Evolutionary conservation across 2,329 filamentous ascomycete genomes (phyloP).

Genomic region (Penicillium sp.): DNA sequence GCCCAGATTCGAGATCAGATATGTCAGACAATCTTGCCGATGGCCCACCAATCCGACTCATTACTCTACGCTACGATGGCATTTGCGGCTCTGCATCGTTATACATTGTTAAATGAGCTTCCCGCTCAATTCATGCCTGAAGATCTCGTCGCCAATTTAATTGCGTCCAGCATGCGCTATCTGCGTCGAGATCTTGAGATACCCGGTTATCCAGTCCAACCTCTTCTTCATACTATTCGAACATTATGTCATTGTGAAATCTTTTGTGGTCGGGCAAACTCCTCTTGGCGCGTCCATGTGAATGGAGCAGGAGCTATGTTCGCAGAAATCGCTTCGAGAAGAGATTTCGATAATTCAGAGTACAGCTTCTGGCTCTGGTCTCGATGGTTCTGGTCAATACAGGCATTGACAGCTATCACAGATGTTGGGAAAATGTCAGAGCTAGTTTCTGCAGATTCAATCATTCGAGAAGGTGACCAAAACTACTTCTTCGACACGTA

Average conservation of each 20-base stretch:
- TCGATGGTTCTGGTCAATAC: slow-evolving; percentile 29
- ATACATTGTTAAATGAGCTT: slow-evolving; percentile 7
- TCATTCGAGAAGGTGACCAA: not conserved
- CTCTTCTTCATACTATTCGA: slow-evolving; percentile 28
- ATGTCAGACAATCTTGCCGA: slow-evolving; percentile 25
- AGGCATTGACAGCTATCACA: slow-evolving; percentile 25
- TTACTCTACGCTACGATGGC: slow-evolving; percentile 31
- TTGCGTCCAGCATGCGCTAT: slow-evolving; percentile 5
- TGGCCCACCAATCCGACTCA: slow-evolving; percentile 25
- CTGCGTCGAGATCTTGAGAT: slow-evolving; percentile 10
- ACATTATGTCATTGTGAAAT: slow-evolving; percentile 32
- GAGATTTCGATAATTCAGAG: slow-evolving; percentile 9
- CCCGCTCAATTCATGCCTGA: slow-evolving; percentile 10
- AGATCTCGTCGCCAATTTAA: slow-evolving; percentile 4
- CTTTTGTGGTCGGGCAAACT: slow-evolving; percentile 26
- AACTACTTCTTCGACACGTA: slow-evolving; percentile 12
- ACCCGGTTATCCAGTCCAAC: slow-evolving; percentile 6
- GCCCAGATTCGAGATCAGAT: slow-evolving; percentile 23
- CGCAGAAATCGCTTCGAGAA: slow-evolving; percentile 4
- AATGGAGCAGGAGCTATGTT: slow-evolving; percentile 29
- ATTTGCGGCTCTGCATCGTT: slow-evolving; percentile 29
- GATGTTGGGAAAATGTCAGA: slow-evolving; percentile 11
- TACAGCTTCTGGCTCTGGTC: slow-evolving; percentile 13
- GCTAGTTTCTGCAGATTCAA: not conserved
- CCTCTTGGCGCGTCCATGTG: slow-evolving; percentile 29